These are phyloP conservation scores for Exsudoporus floridanus DNA, from an alignment of 1,284 basidiomycete species.

Conservation along the genomic window DNA sequence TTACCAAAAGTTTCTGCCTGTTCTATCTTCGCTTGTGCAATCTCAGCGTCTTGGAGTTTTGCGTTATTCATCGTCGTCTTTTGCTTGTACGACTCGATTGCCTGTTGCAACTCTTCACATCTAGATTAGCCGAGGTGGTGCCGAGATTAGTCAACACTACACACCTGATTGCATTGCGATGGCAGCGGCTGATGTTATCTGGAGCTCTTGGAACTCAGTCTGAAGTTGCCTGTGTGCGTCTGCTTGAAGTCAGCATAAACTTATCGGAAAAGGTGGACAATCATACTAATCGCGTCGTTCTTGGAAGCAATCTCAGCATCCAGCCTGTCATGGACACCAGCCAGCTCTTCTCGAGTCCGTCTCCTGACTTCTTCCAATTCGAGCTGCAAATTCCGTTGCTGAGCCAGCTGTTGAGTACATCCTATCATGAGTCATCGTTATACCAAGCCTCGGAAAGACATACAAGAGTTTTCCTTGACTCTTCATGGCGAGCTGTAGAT, in stretches of 20 bases:
- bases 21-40: constrained; percentile 62
- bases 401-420: constrained; percentile 48
- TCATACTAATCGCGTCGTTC: constrained; percentile 59
- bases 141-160: constrained; percentile 9
- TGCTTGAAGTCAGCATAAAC: constrained; percentile 25
- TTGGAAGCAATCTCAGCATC: constrained; percentile 53
- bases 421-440: constrained; percentile 1
- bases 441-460: constrained; percentile 16
- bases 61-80: constrained; percentile 62
- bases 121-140: constrained; percentile 3
- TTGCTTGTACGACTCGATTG: constrained; percentile 62
- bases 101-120: constrained; percentile 56
- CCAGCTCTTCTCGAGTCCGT: constrained; percentile 64
- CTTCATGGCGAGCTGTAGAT: constrained; percentile 65
- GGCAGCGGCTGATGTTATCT: constrained; percentile 59
- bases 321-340: constrained; percentile 54
- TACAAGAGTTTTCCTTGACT: constrained; percentile 71
- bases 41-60: constrained; percentile 69
- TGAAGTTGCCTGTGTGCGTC: constrained; percentile 63
- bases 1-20: constrained; percentile 65
- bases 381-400: constrained; percentile 62
- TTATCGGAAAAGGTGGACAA: background rate
- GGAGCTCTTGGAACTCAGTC: constrained; percentile 62
- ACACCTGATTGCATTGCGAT: constrained; percentile 60
- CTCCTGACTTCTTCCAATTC: constrained; percentile 64